A percentile compares a stretch with the other conserved stretches of the same genome.
These are phyloP conservation scores for Bisporella sp. DNA, from an alignment of 2,329 filamentous ascomycete species.

Conservation along the genomic window DNA sequence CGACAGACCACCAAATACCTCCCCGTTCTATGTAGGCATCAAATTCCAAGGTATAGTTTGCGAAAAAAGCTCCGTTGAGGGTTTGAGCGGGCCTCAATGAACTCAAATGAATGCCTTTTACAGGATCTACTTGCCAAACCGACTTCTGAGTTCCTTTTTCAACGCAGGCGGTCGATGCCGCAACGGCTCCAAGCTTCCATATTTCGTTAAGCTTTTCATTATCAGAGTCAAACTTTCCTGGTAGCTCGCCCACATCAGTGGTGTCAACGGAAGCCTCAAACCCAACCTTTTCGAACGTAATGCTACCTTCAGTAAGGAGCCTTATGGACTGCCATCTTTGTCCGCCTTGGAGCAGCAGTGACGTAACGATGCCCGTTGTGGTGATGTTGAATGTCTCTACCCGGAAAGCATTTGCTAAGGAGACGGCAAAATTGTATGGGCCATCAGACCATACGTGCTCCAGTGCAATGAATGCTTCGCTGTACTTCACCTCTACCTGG, in stretches of 20 bases:
- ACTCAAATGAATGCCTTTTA: conserved; percentile 31
- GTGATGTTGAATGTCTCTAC: conserved; percentile 33
- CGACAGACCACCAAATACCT: conserved; percentile 33
- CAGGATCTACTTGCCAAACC: conserved; percentile 27
- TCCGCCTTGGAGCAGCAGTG: conserved; percentile 33
- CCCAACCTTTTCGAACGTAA: conserved; percentile 28
- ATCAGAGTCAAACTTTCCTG: conserved; percentile 25
- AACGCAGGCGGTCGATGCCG: conserved; percentile 29
- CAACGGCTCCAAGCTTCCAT: conserved; percentile 31
- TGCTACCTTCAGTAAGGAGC: conserved; percentile 27
- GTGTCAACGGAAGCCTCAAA: conserved; percentile 25
- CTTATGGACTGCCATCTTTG: conserved; percentile 34
- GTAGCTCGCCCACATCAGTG: conserved; percentile 17
- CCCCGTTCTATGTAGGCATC: conserved; percentile 31
- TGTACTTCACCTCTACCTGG: conserved; percentile 32
- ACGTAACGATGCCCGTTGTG: conserved; percentile 19
- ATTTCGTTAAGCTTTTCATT: conserved; percentile 29
- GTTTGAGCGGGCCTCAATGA: conserved; percentile 24
- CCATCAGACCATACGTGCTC: conserved; percentile 26
- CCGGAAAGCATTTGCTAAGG: conserved; percentile 30
- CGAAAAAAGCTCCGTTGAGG: conserved; percentile 16
- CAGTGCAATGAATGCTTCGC: conserved; percentile 27
- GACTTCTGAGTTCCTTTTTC: conserved; percentile 30
- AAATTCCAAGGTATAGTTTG: conserved; percentile 33
- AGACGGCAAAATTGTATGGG: conserved; percentile 21